Percentiles rank a stretch among this genome's conserved stretches.
These are phyloP conservation scores for Xylariaceae sp. DNA, from an alignment of 2,329 filamentous ascomycete species.

Conservation along the genomic window DNA sequence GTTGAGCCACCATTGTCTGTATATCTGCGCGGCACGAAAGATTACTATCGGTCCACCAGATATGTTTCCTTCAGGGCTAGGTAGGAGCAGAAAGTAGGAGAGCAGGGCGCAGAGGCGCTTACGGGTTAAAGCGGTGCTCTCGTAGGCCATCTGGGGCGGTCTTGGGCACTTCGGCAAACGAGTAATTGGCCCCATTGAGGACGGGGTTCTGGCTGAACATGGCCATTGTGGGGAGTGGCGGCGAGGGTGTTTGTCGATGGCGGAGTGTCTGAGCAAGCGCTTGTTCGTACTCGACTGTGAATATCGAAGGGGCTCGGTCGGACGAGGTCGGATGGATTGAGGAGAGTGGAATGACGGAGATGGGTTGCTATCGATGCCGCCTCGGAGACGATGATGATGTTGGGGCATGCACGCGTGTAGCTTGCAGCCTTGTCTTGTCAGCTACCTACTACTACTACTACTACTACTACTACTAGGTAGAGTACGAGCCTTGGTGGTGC, in stretches of 20 bases:
- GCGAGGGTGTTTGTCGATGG: conserved; percentile 1
- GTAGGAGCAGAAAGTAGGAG: not conserved
- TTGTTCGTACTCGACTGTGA: conserved; percentile 1
- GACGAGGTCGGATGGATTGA: too few species aligned
- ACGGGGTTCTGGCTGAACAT: conserved; percentile 70
- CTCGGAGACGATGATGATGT: too few species aligned
- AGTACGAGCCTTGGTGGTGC: too few species aligned
- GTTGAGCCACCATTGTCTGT: conserved; percentile 98
- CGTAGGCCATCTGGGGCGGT: conserved; percentile 53
- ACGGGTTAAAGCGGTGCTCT: conserved; percentile 92
- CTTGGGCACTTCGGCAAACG: conserved; percentile 61
- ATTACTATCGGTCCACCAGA: conserved; percentile 5
- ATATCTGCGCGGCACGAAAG: conserved; percentile 57
- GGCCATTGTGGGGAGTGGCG: conserved; percentile 47
- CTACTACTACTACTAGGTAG: too few species aligned
- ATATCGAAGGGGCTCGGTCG: too few species aligned
- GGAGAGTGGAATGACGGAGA: too few species aligned
- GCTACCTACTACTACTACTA: too few species aligned
- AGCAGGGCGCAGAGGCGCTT: conserved; percentile 37
- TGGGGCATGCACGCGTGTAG: too few species aligned
- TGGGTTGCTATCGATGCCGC: too few species aligned
- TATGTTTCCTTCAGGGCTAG: not conserved
- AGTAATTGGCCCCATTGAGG: conserved; percentile 68
- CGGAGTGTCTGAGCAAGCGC: too few species aligned
- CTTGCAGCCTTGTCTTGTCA: too few species aligned